Base-by-base conservation (phyloP, 78 protist genomes). In the Cavenderia fasciculata region DNA sequence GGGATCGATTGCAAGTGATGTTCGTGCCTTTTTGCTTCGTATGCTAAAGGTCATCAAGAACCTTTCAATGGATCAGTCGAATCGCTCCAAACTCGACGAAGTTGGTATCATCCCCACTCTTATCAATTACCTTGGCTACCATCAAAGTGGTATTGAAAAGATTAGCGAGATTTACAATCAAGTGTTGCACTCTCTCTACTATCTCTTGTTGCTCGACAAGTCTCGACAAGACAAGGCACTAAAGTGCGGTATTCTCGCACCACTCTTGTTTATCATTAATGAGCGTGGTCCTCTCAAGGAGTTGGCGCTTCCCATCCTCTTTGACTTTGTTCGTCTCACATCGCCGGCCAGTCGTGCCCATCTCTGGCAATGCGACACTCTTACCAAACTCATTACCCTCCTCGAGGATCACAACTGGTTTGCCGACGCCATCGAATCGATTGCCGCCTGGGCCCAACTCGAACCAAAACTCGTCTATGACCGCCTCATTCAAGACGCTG, bases 361-460 rank as follows among this genome's bases (percentile, higher is more conserved):
- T 5, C 74, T 82, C 23, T 82, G 90, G 88, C 43, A 82, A 25
- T 82, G 77, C 36, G 56, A 82, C 31, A 68, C 78, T 18, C 31
- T 82, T 21, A 70, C 38, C 40, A 68, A 68, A 29, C 78, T 82
- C 1, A 31, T 82, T 2, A 59, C 29, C 16, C 25, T 82, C 6
- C 72, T 68, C 21, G 61, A 68, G 3, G 90, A 82, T 33, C 31
- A 49, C 25, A 82, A 82, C 33, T 82, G 90, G 90, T 82, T 82
- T 68, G 90, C 90, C 0, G 90, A 82, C 43, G 90, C 90, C 40
- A 82, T 82, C 0, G 90, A 82, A 68, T 68, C 90, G 18, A 82
- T 82, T 56, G 74, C 74, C 10, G 74, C 90, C 0, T 82, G 90
- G 90, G 78, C 90, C 3, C n/a, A 76, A 12, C 34, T 82, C 1